A percentile compares a stretch with the other conserved stretches of the same genome.
phyloP scores from a whole-genome alignment of 768 basidiomycete genomes.

The Kwoniella sp. region DNA sequence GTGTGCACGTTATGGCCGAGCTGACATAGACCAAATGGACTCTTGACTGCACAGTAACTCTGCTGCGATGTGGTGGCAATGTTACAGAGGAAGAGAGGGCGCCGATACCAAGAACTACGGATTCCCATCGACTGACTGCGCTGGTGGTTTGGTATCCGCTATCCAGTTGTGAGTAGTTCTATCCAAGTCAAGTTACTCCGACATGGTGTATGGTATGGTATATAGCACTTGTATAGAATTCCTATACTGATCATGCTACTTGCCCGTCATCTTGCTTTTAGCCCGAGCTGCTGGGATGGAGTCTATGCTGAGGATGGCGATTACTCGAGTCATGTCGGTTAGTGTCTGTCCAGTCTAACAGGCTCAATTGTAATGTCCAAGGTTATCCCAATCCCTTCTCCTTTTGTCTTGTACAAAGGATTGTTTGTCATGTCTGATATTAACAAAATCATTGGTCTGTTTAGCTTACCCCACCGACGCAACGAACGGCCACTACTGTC shows the following conservation, averaged over 20 bases:
- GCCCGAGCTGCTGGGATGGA: constrained; percentile 38
- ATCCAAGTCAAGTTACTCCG: background rate
- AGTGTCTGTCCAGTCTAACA: constrained; percentile 2
- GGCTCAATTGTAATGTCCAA: no score
- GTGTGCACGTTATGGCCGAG: background rate
- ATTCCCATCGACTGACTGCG: constrained; percentile 25
- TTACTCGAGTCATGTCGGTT: constrained; percentile 28
- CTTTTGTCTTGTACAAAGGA: no score
- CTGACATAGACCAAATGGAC: no score
- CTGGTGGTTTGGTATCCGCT: constrained; percentile 16
- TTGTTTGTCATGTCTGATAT: no score
- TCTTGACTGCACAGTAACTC: no score
- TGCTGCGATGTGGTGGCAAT: constrained; percentile 30
- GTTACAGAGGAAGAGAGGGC: constrained; percentile 19
- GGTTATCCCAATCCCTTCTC: no score
- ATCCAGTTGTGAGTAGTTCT: constrained; percentile 20
- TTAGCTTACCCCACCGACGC: constrained; percentile 26
- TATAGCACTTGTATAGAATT: no score
- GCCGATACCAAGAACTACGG: constrained; percentile 18
- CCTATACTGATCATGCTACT: background rate
- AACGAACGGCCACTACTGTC: constrained; percentile 30
- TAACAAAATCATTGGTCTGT: background rate
- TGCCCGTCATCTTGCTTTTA: background rate
- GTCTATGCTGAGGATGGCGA: constrained; percentile 27
- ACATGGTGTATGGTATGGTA: background rate